A percentile compares a stretch with the other conserved stretches of the same genome.
Evolutionary conservation across 257 asterid genomes (phyloP).

Genomic region (Petunia secreta): DNA sequence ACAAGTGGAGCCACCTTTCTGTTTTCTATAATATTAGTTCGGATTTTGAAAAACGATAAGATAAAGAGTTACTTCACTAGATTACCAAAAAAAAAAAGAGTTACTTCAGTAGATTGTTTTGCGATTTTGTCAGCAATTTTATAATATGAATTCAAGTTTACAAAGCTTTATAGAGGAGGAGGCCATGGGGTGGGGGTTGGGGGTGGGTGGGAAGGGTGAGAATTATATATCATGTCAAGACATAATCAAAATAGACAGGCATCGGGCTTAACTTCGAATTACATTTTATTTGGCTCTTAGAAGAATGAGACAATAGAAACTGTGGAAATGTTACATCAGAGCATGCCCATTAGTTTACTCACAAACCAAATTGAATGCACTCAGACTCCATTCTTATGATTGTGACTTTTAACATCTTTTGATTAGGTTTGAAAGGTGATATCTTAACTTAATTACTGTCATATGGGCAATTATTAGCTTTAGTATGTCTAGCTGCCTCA

Average conservation of each 20-base stretch:
- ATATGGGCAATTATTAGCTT: not conserved
- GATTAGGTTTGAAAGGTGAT: not conserved
- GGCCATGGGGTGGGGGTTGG: not conserved
- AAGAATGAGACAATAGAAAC: not conserved
- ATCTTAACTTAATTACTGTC: not conserved
- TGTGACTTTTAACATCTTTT: not conserved
- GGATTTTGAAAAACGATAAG: not conserved
- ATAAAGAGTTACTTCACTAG: not conserved
- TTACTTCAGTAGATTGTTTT: not conserved
- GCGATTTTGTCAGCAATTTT: not conserved
- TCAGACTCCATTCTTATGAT: not conserved
- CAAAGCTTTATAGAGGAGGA: not conserved
- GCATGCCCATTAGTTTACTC: not conserved
- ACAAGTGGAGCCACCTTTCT: not conserved
- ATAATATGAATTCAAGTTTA: not conserved
- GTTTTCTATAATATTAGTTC: not conserved
- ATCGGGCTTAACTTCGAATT: not conserved
- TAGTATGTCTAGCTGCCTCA: not conserved
- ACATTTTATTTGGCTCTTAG: not conserved
- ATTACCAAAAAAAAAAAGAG: too few relatives aligned
- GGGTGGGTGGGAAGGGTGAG: not conserved
- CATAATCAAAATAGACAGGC: not conserved
- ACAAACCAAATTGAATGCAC: slow-evolving; percentile 10
- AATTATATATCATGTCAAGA: slow-evolving; percentile 7
- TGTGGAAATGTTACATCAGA: not conserved